These are phyloP conservation scores for Mortierella sp. DNA, from an alignment of 371 early-diverging fungal species.

Conservation along the genomic window DNA sequence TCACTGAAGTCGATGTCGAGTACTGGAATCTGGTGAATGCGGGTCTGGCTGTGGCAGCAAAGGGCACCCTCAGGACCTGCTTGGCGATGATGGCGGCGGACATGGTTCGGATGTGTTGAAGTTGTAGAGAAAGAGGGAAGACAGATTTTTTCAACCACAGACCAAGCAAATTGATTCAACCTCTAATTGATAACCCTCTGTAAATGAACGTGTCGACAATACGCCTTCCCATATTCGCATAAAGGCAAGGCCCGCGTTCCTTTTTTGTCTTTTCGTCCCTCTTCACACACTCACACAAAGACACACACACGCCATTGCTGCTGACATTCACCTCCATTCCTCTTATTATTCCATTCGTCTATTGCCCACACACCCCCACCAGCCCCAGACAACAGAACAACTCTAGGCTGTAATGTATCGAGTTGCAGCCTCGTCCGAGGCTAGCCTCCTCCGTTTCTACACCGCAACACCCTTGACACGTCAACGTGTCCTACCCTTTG, in stretches of 20 bases:
- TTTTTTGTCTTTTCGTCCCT: not conserved
- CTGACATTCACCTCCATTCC: not conserved
- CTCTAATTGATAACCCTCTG: constrained; percentile 1
- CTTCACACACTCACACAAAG: not conserved
- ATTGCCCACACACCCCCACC: not conserved
- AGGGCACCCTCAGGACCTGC: constrained; percentile 34
- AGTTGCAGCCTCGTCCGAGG: constrained; percentile 52
- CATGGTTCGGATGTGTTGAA: constrained; percentile 25
- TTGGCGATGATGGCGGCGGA: constrained; percentile 35
- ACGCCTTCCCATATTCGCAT: not conserved
- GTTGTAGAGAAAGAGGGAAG: not conserved
- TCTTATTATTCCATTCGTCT: not conserved
- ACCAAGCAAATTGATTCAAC: not conserved
- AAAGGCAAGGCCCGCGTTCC: not conserved
- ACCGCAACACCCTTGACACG: constrained; percentile 3
- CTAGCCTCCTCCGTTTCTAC: constrained; percentile 24
- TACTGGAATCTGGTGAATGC: constrained; percentile 22
- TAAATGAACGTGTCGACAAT: constrained; percentile 6
- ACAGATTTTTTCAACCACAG: too few species aligned
- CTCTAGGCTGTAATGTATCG: constrained; percentile 43
- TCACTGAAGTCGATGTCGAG: constrained; percentile 44
- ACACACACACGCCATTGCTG: not conserved
- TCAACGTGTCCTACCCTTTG: not conserved
- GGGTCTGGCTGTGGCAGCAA: constrained; percentile 34
- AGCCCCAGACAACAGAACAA: not conserved